phyloP scores from a whole-genome alignment of 148 eudicot species.

The Chenopodium quinoa region DNA sequence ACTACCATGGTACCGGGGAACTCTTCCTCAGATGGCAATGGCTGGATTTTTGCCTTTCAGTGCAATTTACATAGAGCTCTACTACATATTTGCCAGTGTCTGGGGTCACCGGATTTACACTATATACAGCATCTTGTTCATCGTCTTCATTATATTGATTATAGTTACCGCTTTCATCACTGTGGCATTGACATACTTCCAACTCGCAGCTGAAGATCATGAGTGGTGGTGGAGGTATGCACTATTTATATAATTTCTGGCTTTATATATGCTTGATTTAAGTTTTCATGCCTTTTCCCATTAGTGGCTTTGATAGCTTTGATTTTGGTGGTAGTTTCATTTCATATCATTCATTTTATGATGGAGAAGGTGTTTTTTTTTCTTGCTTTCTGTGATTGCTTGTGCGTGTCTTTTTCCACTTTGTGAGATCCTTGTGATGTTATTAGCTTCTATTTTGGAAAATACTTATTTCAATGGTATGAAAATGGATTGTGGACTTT shows the following conservation, averaged over 20 bases:
- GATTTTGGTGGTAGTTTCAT: background rate
- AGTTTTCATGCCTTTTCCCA: background rate
- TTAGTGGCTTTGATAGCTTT: background rate
- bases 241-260: background rate
- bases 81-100: conserved; percentile 39
- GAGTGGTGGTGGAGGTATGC: conserved; percentile 45
- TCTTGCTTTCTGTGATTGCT: background rate
- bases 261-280: background rate
- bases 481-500: background rate
- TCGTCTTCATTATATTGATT: conserved; percentile 35
- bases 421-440: background rate
- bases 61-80: conserved; percentile 38
- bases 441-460: background rate
- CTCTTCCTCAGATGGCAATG: conserved; percentile 43
- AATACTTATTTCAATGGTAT: background rate
- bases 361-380: background rate
- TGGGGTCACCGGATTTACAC: conserved; percentile 41
- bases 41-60: conserved; percentile 41
- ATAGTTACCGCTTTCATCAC: conserved; percentile 38
- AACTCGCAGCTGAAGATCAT: conserved; percentile 41
- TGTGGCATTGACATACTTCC: conserved; percentile 40
- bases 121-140: conserved; percentile 38
- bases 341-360: background rate
- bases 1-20: conserved; percentile 34
- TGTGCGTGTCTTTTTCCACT: background rate